Conservation (phyloP, 179 eudicot species). For the Nepenthes alata region DNA sequence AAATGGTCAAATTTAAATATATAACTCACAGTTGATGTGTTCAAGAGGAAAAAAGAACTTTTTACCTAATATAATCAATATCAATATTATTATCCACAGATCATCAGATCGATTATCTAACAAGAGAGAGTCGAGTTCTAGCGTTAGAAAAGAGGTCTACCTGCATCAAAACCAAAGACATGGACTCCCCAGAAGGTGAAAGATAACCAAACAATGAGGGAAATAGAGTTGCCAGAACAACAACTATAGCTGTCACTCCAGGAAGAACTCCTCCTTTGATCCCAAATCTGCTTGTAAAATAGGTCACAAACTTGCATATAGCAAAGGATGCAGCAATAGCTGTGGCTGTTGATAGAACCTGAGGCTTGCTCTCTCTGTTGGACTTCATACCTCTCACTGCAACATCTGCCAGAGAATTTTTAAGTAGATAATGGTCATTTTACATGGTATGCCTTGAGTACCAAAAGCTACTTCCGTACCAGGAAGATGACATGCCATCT, state of each 20-base stretch:
- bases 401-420: slow-evolving; percentile 24
- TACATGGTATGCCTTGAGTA: no score
- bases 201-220: slow-evolving; percentile 41
- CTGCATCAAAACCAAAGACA: slow-evolving; percentile 56
- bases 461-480: no score
- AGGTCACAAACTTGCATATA: slow-evolving; percentile 42
- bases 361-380: slow-evolving; percentile 20
- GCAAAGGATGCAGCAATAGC: slow-evolving; percentile 53
- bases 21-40: no score
- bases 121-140: no score
- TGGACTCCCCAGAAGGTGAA: slow-evolving; percentile 56
- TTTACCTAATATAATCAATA: no score
- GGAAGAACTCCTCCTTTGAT: slow-evolving; percentile 52
- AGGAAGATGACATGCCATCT: no score
- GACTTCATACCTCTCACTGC: slow-evolving; percentile 3
- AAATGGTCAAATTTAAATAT: no score
- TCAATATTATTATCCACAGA: no score
- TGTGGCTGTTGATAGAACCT: slow-evolving; percentile 34
- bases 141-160: slow-evolving; percentile 8
- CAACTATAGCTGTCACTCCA: slow-evolving; percentile 42
- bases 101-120: no score
- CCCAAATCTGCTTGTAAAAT: slow-evolving; percentile 16
- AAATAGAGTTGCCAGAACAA: slow-evolving; percentile 44
- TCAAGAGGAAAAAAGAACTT: no score
- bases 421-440: background rate